These are phyloP conservation scores for Candida fluviatilis DNA, from an alignment of 805 yeast species.

Conservation along the genomic window DNA sequence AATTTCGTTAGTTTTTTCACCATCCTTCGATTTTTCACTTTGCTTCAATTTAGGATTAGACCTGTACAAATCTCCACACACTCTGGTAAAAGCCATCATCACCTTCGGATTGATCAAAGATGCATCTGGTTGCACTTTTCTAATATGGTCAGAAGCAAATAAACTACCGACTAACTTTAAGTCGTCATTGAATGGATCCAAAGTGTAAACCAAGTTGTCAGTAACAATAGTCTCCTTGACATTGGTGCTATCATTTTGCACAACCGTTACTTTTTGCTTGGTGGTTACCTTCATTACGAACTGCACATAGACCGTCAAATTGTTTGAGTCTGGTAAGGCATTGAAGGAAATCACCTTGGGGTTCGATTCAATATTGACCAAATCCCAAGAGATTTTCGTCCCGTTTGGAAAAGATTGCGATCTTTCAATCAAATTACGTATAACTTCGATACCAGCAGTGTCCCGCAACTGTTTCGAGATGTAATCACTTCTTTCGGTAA, in stretches of 20 bases:
- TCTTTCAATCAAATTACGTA: slow-evolving; percentile 27
- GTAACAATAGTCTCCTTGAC: slow-evolving; percentile 24
- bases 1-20: too few relatives aligned
- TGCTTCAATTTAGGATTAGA: too few relatives aligned
- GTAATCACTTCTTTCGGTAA: slow-evolving; percentile 35
- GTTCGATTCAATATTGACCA: slow-evolving; percentile 59
- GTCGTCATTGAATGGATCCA: slow-evolving; percentile 37
- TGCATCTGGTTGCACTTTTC: slow-evolving; percentile 36
- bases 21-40: too few relatives aligned
- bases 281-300: slow-evolving; percentile 35
- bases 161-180: slow-evolving; percentile 37
- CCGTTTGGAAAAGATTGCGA: slow-evolving; percentile 48
- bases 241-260: slow-evolving; percentile 13
- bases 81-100: slow-evolving; percentile 26
- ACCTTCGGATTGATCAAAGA: slow-evolving; percentile 14
- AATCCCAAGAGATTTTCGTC: slow-evolving; percentile 68
- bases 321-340: slow-evolving; percentile 50
- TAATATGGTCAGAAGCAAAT: slow-evolving; percentile 32
- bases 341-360: slow-evolving; percentile 75
- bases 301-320: slow-evolving; percentile 35
- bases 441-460: slow-evolving; percentile 30
- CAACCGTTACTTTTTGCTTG: slow-evolving; percentile 31
- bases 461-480: slow-evolving; percentile 38
- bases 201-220: slow-evolving; percentile 36
- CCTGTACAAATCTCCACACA: slow-evolving; percentile 39